Evolutionary conservation across 2,329 filamentous ascomycete species (phyloP).

Genomic region (Periconia macrospinosa): DNA sequence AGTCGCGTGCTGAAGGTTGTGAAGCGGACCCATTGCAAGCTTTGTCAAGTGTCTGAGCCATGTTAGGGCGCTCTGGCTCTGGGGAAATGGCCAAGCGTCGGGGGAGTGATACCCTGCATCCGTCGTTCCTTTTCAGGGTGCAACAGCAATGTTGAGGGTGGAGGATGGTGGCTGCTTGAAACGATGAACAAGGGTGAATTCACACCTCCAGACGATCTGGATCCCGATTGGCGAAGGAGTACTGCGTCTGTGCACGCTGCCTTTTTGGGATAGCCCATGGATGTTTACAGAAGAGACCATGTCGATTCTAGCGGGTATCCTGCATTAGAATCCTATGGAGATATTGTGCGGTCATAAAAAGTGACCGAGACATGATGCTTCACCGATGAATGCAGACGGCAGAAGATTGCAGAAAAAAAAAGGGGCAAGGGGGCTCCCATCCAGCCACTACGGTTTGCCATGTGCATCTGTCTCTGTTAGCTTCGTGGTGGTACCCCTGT

Average conservation of each 20-base stretch:
- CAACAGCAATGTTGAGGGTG: slow-evolving; percentile 17
- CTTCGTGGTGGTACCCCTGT: neutral
- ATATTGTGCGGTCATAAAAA: neutral
- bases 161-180: slow-evolving; percentile 31
- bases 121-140: slow-evolving; percentile 19
- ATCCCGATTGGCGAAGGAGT: slow-evolving; percentile 36
- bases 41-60: neutral
- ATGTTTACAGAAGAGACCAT: neutral
- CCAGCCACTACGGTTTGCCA: neutral
- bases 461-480: neutral
- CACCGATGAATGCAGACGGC: slow-evolving; percentile 2
- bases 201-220: slow-evolving; percentile 26
- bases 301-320: neutral
- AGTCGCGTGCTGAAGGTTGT: slow-evolving; percentile 32
- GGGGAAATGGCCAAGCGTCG: slow-evolving; percentile 26
- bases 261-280: slow-evolving; percentile 11
- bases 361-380: neutral
- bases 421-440: neutral
- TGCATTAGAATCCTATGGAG: neutral
- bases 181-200: slow-evolving; percentile 25
- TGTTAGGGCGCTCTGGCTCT: slow-evolving; percentile 14
- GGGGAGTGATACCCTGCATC: slow-evolving; percentile 37
- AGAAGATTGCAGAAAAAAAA: neutral
- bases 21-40: neutral
- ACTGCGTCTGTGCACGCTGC: slow-evolving; percentile 23